Evolutionary conservation across 1,284 basidiomycete species (phyloP), one percentile per base, ranked within the genome.

Genomic region (Boletus semigastroideus): DNA sequence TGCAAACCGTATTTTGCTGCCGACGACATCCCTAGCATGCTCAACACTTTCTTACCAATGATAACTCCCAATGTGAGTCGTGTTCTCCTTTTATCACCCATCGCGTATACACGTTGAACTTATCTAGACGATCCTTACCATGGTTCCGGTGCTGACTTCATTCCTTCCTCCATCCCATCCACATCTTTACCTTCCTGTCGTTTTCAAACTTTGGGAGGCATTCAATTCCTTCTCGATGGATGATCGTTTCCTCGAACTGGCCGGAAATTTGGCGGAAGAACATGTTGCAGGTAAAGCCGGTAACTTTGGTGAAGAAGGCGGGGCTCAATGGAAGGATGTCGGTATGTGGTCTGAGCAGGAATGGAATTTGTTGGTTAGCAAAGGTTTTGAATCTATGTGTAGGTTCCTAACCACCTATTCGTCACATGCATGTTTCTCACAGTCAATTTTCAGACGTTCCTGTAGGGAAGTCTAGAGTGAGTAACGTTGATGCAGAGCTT

Each of bases 1-100:
- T 80, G 84, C 37, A 86, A 90, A 59, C 79, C 90, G 41, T 98
- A 98, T 78, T 98, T 95, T 72, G 87, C 94, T 60, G 90, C 94
- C 10, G 82, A 85, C 47, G 90, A 93, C 45, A 89, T 90, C 42
- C 86, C 91, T 59, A 90, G 92, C 58, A 98, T 99, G 92, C 84
- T 99, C 25, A 77, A 83, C 28, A 84, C 81, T 9, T 90, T 94
- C 63, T 72, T 94, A 22, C 92, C 66, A 71, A 51, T 54, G 45
- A 45, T 56, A 38, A 60, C 52, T 38, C 57, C 60, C 13, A 59
- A 69, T 28, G 68, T 68, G 42, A 58, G 64, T 36, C 43, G 45
- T 36, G 16, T 42, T 37, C 6, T 25, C 50, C n/a, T 19, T 39
- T 41, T 13, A 10, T 46, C 16, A 19, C 11, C 20, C 34, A 17